Conservation (phyloP, 768 basidiomycete genomes). For the Candolleomyces eurysporus region DNA sequence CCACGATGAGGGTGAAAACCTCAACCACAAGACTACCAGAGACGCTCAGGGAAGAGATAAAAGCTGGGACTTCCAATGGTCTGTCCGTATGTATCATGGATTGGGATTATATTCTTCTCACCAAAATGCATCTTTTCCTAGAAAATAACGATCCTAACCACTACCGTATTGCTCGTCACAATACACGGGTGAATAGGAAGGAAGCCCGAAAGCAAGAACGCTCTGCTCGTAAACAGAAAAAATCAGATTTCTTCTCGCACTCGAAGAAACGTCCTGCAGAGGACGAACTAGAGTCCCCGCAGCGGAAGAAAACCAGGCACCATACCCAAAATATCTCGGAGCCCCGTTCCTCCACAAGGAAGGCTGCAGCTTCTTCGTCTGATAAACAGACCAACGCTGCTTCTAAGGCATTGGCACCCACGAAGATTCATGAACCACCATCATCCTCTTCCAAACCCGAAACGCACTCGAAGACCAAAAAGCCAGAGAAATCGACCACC, state of each 20-base stretch:
- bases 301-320: constrained; percentile 47
- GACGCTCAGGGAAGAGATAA: background rate
- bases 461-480: background rate
- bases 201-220: constrained; percentile 65
- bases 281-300: constrained; percentile 43
- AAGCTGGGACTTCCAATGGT: background rate
- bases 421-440: background rate
- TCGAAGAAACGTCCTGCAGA: constrained; percentile 37
- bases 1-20: constrained; percentile 3
- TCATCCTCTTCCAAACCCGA: background rate
- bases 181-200: constrained; percentile 42
- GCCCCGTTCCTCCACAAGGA: background rate
- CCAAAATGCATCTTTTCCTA: background rate
- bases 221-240: constrained; percentile 57
- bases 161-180: background rate
- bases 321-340: background rate
- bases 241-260: constrained; percentile 55
- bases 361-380: background rate
- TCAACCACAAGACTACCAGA: background rate
- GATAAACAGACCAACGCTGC: background rate
- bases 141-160: constrained; percentile 8
- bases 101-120: background rate
- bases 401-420: background rate
- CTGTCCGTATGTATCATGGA: background rate
- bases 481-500: background rate